Base-by-base conservation (phyloP, 495 filamentous ascomycete genomes). In the Melanomma pulvis-pyrius region DNA sequence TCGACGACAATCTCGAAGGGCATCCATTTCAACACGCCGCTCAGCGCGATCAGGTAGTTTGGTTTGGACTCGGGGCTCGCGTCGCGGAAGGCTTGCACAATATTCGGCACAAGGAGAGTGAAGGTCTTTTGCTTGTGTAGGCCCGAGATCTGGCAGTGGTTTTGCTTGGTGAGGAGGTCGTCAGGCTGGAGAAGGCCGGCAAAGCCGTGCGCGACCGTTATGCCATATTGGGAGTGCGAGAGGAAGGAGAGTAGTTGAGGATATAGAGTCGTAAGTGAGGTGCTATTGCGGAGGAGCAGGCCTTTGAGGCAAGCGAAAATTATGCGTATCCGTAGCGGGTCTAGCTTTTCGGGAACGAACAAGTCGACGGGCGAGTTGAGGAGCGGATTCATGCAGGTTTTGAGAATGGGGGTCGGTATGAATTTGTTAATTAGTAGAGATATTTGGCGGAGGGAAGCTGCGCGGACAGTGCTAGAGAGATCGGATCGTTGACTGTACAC, bases 361-460 rank as follows among this genome's bases (percentile, higher is more conserved):
- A 71, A 53, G 34, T 75, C 67, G 2, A 56, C 54, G 0, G 73
- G 67, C 0, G 62, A 19, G 19, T 56, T 47, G 36, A 85, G 68
- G 8, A 83, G 72, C 1, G 69, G 61, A 13, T 69, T 59, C 15
- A 74, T 58, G 19, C 65, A 63, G 13, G 62, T 39, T 52, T 74
- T 70, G 6, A 86, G 66, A 8, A 80, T 77, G 11, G 80, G 61
- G 44, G 83, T 80, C n/a, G 82, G 74, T 19, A 85, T 71, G 74
- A 82, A 89, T 76, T 91, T 90, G 73, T 91, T 90, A 32, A 83
- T 77, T 19, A 90, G 66, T n/a, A 90, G 74, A 24, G 84, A 82
- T 25, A 90, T 73, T 54, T 89, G 84, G 28, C 83, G 80, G n/a
- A 89, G 79, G 54, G 85, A 77, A 8, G 84, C 79, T 34, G 82